These are phyloP conservation scores for Ophiostoma perfectum DNA, from an alignment of 2,329 filamentous ascomycete species.

Conservation along the genomic window DNA sequence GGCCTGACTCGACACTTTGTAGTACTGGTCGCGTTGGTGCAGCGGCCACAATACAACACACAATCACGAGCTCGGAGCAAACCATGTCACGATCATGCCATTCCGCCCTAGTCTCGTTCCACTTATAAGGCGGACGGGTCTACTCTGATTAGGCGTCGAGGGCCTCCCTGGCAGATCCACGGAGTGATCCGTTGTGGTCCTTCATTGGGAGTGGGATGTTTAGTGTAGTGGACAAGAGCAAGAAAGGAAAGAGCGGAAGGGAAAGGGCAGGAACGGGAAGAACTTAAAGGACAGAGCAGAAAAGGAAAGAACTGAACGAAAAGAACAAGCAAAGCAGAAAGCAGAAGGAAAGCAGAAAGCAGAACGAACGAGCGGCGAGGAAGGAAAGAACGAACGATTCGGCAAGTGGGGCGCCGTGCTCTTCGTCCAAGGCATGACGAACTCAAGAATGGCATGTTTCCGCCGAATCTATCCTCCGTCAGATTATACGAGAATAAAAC, in stretches of 20 bases:
- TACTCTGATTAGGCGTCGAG: not conserved
- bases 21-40: too few relatives aligned
- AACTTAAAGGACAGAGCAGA: not conserved
- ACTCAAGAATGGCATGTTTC: not conserved
- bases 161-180: too few relatives aligned
- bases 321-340: not conserved
- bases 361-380: not conserved
- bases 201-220: not conserved
- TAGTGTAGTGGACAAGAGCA: not conserved
- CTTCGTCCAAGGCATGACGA: not conserved
- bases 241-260: not conserved
- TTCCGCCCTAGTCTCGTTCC: slow-evolving; percentile 25
- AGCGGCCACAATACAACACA: not conserved
- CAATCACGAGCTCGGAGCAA: slow-evolving; percentile 3
- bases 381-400: not conserved
- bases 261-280: not conserved
- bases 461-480: too few relatives aligned
- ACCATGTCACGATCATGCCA: slow-evolving; percentile 25
- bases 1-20: not conserved
- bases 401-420: slow-evolving; percentile 6
- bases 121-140: slow-evolving; percentile 14
- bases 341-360: not conserved
- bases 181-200: too few relatives aligned
- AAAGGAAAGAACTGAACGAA: not conserved
- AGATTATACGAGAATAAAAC: too few relatives aligned